These are phyloP conservation scores for Scedosporium aurantiacum DNA, from an alignment of 2,329 filamentous ascomycete genomes.

Conservation along the genomic window DNA sequence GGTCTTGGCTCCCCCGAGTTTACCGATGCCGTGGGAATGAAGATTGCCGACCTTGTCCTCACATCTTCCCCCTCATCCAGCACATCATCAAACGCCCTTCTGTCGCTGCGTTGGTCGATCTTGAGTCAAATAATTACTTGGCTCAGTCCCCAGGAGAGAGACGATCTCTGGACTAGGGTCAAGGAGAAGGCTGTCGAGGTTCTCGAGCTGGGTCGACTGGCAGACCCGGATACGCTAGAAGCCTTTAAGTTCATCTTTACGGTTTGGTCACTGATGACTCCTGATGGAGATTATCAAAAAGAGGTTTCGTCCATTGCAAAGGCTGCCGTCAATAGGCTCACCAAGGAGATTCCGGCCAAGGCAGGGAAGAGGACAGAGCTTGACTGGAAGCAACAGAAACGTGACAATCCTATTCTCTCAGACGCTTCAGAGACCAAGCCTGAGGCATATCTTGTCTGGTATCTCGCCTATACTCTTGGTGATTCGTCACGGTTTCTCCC, in stretches of 20 bases:
- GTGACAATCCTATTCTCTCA: neutral
- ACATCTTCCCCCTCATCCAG: slow-evolving; percentile 13
- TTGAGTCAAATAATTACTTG: slow-evolving; percentile 25
- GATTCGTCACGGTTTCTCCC: neutral
- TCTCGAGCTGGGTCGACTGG: slow-evolving; percentile 20
- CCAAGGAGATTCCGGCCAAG: slow-evolving; percentile 17
- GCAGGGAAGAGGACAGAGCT: slow-evolving; percentile 7
- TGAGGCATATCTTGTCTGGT: slow-evolving; percentile 1
- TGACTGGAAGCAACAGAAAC: neutral
- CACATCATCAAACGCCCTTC: slow-evolving; percentile 18
- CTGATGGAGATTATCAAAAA: slow-evolving; percentile 19
- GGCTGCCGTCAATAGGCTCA: slow-evolving; percentile 22
- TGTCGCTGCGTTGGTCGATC: slow-evolving; percentile 30
- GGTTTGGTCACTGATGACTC: slow-evolving; percentile 26
- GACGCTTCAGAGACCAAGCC: neutral
- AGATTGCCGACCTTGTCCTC: slow-evolving; percentile 24
- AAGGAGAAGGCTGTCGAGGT: slow-evolving; percentile 22
- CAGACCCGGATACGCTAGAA: slow-evolving; percentile 25
- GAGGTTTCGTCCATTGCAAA: slow-evolving; percentile 22
- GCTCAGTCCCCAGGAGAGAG: slow-evolving; percentile 18
- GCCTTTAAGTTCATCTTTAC: slow-evolving; percentile 28
- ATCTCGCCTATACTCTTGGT: slow-evolving; percentile 1
- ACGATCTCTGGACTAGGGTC: slow-evolving; percentile 21
- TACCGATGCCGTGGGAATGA: slow-evolving; percentile 28
- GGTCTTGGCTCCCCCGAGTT: slow-evolving; percentile 31